Conservation (phyloP, 2,329 filamentous ascomycete genomes). For the Corinectria fuckeliana region DNA sequence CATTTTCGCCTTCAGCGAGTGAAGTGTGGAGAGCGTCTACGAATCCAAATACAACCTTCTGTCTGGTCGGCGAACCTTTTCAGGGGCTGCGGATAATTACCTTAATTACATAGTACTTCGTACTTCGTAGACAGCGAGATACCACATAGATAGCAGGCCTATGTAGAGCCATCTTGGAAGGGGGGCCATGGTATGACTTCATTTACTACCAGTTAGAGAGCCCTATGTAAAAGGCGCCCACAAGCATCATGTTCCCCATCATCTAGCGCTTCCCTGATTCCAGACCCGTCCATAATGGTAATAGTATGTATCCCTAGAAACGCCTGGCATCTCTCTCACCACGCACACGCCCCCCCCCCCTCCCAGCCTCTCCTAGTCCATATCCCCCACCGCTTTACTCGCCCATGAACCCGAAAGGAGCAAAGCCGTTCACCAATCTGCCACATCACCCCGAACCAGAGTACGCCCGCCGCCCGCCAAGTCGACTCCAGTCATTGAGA, state of each 20-base stretch:
- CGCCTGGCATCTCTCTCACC: constrained; percentile 11
- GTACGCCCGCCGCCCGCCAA: constrained; percentile 5
- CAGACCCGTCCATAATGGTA: constrained; percentile 9
- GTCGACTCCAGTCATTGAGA: background rate
- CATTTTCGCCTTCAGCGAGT: background rate
- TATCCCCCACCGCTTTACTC: background rate
- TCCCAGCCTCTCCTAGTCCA: background rate
- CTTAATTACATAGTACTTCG: too few species aligned
- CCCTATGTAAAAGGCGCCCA: constrained; percentile 3
- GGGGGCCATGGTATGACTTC: constrained; percentile 2
- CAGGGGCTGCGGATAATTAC: too few species aligned
- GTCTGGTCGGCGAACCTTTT: too few species aligned
- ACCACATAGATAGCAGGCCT: too few species aligned
- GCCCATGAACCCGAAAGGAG: background rate
- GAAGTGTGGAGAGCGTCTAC: background rate
- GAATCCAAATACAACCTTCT: too few species aligned
- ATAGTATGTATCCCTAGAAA: constrained; percentile 15
- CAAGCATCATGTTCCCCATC: constrained; percentile 12
- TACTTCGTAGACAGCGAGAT: too few species aligned
- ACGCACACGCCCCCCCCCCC: background rate
- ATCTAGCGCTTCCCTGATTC: constrained; percentile 15
- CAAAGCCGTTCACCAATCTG: constrained; percentile 6
- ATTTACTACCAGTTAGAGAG: constrained; percentile 7
- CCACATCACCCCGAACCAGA: constrained; percentile 7
- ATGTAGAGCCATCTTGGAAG: background rate